Percentiles rank a stretch among this genome's conserved stretches.
Conservation (phyloP, 352 stramenopile genomes). For the Globisporangium emineosum region DNA sequence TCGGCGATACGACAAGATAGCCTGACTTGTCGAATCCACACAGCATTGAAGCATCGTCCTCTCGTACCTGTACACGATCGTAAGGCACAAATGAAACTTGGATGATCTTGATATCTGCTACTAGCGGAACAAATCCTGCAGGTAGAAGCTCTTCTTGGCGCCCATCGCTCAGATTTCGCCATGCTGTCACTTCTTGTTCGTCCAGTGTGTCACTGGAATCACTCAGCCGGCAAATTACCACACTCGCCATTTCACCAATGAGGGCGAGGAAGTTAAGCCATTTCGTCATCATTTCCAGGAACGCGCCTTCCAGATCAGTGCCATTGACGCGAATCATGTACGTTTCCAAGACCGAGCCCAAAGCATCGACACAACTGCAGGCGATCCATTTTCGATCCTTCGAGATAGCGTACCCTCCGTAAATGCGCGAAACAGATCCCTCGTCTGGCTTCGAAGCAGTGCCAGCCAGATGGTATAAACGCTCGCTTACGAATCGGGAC, state of each 20-base stretch:
- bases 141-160: conserved; percentile 33
- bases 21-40: conserved; percentile 31
- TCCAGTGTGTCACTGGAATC: conserved; percentile 19
- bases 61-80: conserved; percentile 41
- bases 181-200: conserved; percentile 35
- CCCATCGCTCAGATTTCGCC: conserved; percentile 33
- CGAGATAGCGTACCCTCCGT: conserved; percentile 54
- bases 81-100: conserved; percentile 33
- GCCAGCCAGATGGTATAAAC: conserved; percentile 56
- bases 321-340: conserved; percentile 33
- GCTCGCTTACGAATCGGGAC: conserved; percentile 50
- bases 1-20: conserved; percentile 38
- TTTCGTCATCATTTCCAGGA: conserved; percentile 44
- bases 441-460: conserved; percentile 9
- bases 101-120: conserved; percentile 37
- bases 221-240: conserved; percentile 45
- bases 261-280: conserved; percentile 57
- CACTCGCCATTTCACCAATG: conserved; percentile 42
- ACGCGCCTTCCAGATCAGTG: conserved; percentile 25
- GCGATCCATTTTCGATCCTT: conserved; percentile 59
- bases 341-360: conserved; percentile 63
- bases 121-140: conserved; percentile 26
- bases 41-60: conserved; percentile 30
- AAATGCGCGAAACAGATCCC: conserved; percentile 26
- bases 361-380: conserved; percentile 47